Conservation (phyloP, 805 yeast genomes). For the Millerozyma acaciae region DNA sequence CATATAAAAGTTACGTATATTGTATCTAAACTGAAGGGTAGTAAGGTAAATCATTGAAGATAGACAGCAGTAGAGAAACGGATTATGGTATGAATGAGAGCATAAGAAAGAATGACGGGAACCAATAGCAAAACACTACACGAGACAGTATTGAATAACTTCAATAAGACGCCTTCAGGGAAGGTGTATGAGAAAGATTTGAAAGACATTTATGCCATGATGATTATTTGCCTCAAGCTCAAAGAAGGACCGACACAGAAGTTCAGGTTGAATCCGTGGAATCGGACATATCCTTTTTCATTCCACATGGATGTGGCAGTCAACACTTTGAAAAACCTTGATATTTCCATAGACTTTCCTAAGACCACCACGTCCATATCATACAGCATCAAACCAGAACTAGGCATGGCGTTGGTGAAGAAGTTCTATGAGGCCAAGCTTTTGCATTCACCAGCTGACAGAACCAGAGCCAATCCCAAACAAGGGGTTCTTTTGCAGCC, state of each 20-base stretch:
- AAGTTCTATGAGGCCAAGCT: slow-evolving; percentile 59
- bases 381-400: slow-evolving; percentile 48
- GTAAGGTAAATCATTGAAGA: no score
- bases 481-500: slow-evolving; percentile 60
- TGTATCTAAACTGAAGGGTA: no score
- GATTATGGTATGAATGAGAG: no score
- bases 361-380: slow-evolving; percentile 52
- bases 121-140: slow-evolving; percentile 23
- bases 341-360: slow-evolving; percentile 44
- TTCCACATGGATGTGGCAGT: slow-evolving; percentile 55
- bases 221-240: slow-evolving; percentile 37
- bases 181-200: slow-evolving; percentile 51
- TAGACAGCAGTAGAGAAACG: no score
- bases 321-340: slow-evolving; percentile 45
- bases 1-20: no score
- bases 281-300: slow-evolving; percentile 44
- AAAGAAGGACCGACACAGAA: slow-evolving; percentile 11
- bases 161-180: slow-evolving; percentile 51
- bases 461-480: slow-evolving; percentile 54
- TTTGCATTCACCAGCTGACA: slow-evolving; percentile 70
- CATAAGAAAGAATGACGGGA: background rate
- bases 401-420: slow-evolving; percentile 45
- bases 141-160: slow-evolving; percentile 41
- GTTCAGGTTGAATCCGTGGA: slow-evolving; percentile 21
- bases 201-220: slow-evolving; percentile 54